phyloP scores from a whole-genome alignment of 495 filamentous ascomycete genomes.

The Penicillium ochrochloron region DNA sequence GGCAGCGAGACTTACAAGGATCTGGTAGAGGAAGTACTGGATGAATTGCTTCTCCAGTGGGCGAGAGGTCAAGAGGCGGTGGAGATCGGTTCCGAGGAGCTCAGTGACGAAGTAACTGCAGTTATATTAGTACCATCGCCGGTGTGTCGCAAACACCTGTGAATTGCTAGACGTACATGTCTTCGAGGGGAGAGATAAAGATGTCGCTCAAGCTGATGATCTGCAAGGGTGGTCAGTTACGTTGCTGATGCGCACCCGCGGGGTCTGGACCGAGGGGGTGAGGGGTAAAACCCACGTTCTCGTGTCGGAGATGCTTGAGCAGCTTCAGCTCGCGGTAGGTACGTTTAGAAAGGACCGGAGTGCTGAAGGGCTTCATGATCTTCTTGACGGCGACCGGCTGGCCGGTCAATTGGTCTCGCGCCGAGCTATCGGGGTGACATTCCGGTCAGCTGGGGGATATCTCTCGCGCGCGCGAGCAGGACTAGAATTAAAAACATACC shows the following conservation, averaged over 20 bases:
- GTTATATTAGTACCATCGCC: constrained; percentile 29
- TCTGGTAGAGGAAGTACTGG: constrained; percentile 99
- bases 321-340: constrained; percentile 98
- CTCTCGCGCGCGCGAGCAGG: constrained; percentile 20
- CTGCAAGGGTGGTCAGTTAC: constrained; percentile 50
- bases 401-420: constrained; percentile 93
- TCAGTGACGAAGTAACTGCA: constrained; percentile 96
- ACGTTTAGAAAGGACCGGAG: constrained; percentile 92
- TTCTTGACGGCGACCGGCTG: constrained; percentile 98
- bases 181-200: constrained; percentile 98
- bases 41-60: constrained; percentile 99
- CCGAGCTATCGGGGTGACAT: constrained; percentile 64
- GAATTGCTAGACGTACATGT: constrained; percentile 72
- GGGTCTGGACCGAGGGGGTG: background rate
- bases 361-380: constrained; percentile 99
- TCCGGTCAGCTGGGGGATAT: constrained; percentile 23
- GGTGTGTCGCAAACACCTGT: constrained; percentile 18
- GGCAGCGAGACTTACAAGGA: constrained; percentile 64
- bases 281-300: constrained; percentile 70
- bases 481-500: constrained; percentile 60
- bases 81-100: constrained; percentile 93
- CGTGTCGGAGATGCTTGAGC: constrained; percentile 93
- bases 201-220: constrained; percentile 98
- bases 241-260: background rate
- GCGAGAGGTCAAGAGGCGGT: constrained; percentile 91